phyloP scores from a whole-genome alignment of 2,329 filamentous ascomycete genomes.

The Penicillium frequentans region DNA sequence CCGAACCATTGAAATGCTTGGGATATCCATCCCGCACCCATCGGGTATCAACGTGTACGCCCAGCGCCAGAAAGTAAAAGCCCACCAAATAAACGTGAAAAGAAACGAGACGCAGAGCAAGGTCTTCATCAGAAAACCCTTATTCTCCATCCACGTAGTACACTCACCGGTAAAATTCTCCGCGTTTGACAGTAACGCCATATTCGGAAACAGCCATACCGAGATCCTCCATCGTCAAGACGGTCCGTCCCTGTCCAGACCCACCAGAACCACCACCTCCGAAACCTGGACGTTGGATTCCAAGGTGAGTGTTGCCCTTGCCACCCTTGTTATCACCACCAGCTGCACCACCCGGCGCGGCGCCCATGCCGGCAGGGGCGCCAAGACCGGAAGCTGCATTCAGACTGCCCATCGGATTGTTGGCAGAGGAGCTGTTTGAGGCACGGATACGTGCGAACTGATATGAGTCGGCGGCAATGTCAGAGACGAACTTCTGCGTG shows the following conservation, averaged over 20 bases:
- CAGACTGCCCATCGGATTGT: conserved; percentile 87
- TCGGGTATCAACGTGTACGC: conserved; percentile 10
- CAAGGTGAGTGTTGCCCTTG: conserved; percentile 60
- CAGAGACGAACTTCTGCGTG: conserved; percentile 98
- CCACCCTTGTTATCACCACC: conserved; percentile 42
- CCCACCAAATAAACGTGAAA: not conserved
- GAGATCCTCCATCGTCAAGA: conserved; percentile 97
- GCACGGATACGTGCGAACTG: conserved; percentile 95
- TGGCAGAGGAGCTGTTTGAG: conserved; percentile 81
- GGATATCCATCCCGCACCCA: conserved; percentile 1
- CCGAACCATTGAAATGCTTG: conserved; percentile 1
- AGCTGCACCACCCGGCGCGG: conserved; percentile 49
- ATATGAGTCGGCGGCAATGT: conserved; percentile 95
- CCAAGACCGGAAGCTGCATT: conserved; percentile 64
- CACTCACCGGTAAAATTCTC: conserved; percentile 88
- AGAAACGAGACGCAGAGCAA: not conserved
- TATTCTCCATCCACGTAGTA: not conserved
- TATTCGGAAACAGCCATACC: conserved; percentile 98
- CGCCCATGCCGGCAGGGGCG: conserved; percentile 57
- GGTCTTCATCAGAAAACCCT: not conserved
- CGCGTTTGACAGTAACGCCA: conserved; percentile 93
- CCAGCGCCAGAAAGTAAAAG: conserved; percentile 9
- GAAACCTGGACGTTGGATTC: conserved; percentile 74
- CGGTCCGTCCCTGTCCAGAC: conserved; percentile 79
- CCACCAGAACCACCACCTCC: conserved; percentile 88